phyloP scores from a whole-genome alignment of 2,329 filamentous ascomycete species.

The Trichoderma sp. region DNA sequence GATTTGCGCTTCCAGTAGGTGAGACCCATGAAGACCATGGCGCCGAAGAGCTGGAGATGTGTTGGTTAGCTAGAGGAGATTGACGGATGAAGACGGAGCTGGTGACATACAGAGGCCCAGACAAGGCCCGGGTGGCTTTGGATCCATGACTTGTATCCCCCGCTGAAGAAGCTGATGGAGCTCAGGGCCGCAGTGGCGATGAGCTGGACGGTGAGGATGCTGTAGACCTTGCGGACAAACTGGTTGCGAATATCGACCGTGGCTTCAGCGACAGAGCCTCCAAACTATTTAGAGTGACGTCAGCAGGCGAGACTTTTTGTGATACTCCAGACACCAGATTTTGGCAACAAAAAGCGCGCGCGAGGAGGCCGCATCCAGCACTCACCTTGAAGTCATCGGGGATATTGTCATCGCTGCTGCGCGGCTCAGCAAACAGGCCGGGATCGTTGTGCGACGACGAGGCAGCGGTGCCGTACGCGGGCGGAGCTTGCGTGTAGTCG shows the following conservation, averaged over 20 bases:
- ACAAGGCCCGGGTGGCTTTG: slow-evolving; percentile 79
- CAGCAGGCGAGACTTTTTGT: not conserved
- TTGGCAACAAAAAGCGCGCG: not conserved
- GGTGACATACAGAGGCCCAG: slow-evolving; percentile 66
- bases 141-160: slow-evolving; percentile 79
- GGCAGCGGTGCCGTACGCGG: slow-evolving; percentile 61
- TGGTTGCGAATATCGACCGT: slow-evolving; percentile 95
- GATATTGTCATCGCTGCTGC: slow-evolving; percentile 82
- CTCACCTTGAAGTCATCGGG: slow-evolving; percentile 93
- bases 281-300: slow-evolving; percentile 58
- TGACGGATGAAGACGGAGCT: not conserved
- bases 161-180: slow-evolving; percentile 80
- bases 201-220: slow-evolving; percentile 93
- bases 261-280: slow-evolving; percentile 87
- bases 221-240: slow-evolving; percentile 96
- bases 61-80: slow-evolving; percentile 25
- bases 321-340: not conserved
- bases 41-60: slow-evolving; percentile 61
- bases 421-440: slow-evolving; percentile 64
- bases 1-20: slow-evolving; percentile 96
- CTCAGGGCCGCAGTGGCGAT: slow-evolving; percentile 78
- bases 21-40: slow-evolving; percentile 78
- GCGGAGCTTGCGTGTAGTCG: slow-evolving; percentile 76
- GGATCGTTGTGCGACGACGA: slow-evolving; percentile 53
- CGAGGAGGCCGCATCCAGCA: not conserved